These are phyloP conservation scores for Solanum boliviense DNA, from an alignment of 257 asterid genomes.

Conservation along the genomic window DNA sequence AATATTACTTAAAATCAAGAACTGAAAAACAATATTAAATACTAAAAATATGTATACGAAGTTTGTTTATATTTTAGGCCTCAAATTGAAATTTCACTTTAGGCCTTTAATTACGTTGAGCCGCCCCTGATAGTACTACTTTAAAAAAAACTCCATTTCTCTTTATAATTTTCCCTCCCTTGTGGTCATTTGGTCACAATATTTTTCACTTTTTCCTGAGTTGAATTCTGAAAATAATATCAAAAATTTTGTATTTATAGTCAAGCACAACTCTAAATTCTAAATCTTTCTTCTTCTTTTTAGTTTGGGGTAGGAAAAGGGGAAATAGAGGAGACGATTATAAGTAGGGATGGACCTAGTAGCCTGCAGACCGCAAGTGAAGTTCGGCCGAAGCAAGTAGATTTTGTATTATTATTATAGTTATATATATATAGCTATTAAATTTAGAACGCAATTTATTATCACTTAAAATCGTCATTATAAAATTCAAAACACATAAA, in stretches of 20 bases:
- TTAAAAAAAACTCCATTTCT: background rate
- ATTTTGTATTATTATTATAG: background rate
- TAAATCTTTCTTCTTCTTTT: background rate
- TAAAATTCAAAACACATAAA: no score
- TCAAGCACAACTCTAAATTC: background rate
- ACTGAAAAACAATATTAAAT: no score
- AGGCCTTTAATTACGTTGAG: no score
- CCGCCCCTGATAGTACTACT: background rate
- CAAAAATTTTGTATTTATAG: background rate
- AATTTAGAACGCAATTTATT: no score
- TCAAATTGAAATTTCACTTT: no score
- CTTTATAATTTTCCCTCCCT: background rate
- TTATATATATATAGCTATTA: no score
- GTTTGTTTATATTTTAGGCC: no score
- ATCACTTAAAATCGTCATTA: no score
- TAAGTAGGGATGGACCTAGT: background rate
- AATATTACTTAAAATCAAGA: no score
- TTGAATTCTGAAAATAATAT: no score
- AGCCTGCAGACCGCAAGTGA: background rate
- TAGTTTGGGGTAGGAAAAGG: background rate
- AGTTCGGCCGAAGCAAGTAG: no score
- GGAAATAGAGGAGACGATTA: background rate
- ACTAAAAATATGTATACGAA: no score
- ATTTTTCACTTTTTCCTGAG: background rate
- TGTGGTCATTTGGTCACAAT: background rate